These are phyloP conservation scores for Candida gorgasii DNA, from an alignment of 805 yeast species.

Conservation along the genomic window DNA sequence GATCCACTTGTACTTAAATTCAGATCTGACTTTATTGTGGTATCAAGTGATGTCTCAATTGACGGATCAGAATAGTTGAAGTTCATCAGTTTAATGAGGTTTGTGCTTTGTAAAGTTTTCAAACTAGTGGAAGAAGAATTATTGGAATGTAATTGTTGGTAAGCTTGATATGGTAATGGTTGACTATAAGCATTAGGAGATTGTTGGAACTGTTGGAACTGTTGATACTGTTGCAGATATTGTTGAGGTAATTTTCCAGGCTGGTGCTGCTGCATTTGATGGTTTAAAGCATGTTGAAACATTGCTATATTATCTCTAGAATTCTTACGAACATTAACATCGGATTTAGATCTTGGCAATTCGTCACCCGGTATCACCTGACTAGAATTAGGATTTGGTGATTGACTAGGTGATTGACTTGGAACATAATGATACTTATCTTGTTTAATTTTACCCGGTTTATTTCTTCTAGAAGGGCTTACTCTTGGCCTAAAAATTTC, in stretches of 20 bases:
- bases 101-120: constrained; percentile 16
- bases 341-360: constrained; percentile 12
- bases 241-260: constrained; percentile 18
- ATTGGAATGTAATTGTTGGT: constrained; percentile 14
- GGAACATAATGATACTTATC: constrained; percentile 7
- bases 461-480: constrained; percentile 39
- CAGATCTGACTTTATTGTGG: constrained; percentile 11
- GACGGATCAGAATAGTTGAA: constrained; percentile 12
- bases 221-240: constrained; percentile 17
- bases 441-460: constrained; percentile 32
- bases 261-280: constrained; percentile 17
- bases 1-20: constrained; percentile 8
- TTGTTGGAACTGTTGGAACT: constrained; percentile 16
- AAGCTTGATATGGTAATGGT: constrained; percentile 12
- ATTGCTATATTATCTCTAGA: constrained; percentile 14
- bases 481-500: constrained; percentile 51
- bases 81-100: constrained; percentile 11
- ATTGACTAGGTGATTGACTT: constrained; percentile 1
- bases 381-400: constrained; percentile 4
- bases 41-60: constrained; percentile 8
- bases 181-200: constrained; percentile 4
- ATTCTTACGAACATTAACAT: constrained; percentile 12
- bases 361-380: not conserved
- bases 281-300: constrained; percentile 17
- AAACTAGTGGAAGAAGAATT: constrained; percentile 18